Base-by-base conservation (phyloP, 441 rosid genomes). In the Rhodomyrtus psidioides region DNA sequence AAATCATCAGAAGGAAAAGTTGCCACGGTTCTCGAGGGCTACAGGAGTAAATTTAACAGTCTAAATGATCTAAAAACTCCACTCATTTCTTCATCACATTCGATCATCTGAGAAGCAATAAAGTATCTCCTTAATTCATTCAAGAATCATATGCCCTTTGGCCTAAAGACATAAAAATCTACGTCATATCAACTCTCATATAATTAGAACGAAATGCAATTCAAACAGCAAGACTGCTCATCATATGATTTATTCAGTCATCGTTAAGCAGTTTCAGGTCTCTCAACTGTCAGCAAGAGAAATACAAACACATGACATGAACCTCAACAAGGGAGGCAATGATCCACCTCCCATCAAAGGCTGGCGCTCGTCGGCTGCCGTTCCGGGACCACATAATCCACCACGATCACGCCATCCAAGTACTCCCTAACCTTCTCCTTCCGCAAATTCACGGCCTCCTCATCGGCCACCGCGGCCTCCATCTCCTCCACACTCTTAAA, bases 311-410 rank as follows among this genome's bases (percentile, higher is more conserved):
- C 39, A 34, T 10, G 14, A 70, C 79, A 39, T 21, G 10, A 70
- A 70, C 79, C 79, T 70, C 56, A 79, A 28, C 26, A 81, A 81
- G 13, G 23, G 15, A n/a, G n/a, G 79, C 79, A 70, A 70, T 39
- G n/a, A 39, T 70, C 24, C 79, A 39, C 9, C 44, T 83, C 53
- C 79, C 55, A n/a, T 90, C 88, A 91, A 83, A 92, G 91, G 81
- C 87, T 89, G 8, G 92, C 89, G 46, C 79, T 39, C 12, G 62
- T 12, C 15, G 92, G 76, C 12, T 91, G 89, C 3, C 82, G 84
- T 57, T 95, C 85, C 12, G 95, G 94, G 27, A 95, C 92, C 39
- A 93, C 89, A 42, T 90, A 96, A 88, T 96, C 96, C 79, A 95
- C 88, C 55, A 91, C 94, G 85, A 96, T 89, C 34, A 93, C 93